Conservation (phyloP, 2,329 filamentous ascomycete species). For the Alternaria ethzedia region DNA sequence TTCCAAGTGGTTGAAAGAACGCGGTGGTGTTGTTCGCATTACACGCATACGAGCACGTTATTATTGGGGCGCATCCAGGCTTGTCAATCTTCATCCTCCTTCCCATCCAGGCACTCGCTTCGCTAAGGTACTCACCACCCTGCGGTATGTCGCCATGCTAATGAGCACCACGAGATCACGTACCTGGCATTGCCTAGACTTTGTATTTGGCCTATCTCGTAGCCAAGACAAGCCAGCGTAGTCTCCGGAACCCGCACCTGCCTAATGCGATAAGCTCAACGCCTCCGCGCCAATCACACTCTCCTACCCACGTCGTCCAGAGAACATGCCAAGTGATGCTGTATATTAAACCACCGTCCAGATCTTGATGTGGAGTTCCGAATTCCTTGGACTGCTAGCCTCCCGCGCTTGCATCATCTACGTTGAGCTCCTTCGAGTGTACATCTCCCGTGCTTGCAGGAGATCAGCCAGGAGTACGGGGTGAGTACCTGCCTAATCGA, state of each 20-base stretch:
- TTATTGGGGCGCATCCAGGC: not conserved
- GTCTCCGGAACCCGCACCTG: constrained; percentile 9
- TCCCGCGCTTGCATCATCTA: constrained; percentile 26
- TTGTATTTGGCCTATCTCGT: constrained; percentile 18
- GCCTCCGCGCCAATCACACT: constrained; percentile 26
- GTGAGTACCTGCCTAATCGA: constrained; percentile 34
- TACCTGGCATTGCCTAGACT: constrained; percentile 6
- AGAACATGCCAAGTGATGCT: constrained; percentile 26
- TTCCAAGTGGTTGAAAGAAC: constrained; percentile 1
- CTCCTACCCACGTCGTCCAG: constrained; percentile 5
- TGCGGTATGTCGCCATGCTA: constrained; percentile 17
- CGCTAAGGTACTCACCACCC: constrained; percentile 8
- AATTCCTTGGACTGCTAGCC: constrained; percentile 18
- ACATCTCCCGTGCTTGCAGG: constrained; percentile 30
- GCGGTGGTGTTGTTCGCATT: not conserved
- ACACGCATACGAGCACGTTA: not conserved
- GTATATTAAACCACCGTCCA: constrained; percentile 40
- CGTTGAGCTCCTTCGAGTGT: constrained; percentile 15
- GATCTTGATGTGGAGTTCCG: constrained; percentile 1
- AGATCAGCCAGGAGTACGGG: constrained; percentile 11
- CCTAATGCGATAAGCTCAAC: constrained; percentile 6
- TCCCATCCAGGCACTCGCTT: constrained; percentile 25
- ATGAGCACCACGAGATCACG: constrained; percentile 19
- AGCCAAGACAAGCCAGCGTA: constrained; percentile 10
- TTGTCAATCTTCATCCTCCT: constrained; percentile 15